These are phyloP conservation scores for Crotalaria pallida DNA, from an alignment of 306 rosid genomes.

Conservation along the genomic window DNA sequence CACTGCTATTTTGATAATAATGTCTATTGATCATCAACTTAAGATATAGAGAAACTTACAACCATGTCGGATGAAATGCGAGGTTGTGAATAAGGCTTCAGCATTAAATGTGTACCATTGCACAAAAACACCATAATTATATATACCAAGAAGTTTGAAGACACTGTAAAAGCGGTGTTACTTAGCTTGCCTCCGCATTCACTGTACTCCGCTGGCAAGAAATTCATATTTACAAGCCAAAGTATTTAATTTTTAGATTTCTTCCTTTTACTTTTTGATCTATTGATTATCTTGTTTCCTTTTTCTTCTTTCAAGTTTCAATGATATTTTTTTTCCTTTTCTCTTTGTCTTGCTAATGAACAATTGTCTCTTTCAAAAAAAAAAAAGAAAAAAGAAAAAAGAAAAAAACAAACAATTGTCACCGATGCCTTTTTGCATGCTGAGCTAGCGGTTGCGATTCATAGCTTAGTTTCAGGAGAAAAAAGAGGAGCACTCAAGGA, in stretches of 20 bases:
- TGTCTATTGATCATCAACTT: neutral
- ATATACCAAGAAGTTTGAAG: conserved; percentile 36
- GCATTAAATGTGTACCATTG: conserved; percentile 46
- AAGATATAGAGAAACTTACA: conserved; percentile 36
- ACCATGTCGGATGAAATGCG: conserved; percentile 62
- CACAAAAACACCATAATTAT: conserved; percentile 53
- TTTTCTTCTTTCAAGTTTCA: neutral
- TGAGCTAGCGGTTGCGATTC: conserved; percentile 35
- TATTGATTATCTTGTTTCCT: neutral
- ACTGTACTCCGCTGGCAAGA: neutral
- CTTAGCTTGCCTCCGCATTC: conserved; percentile 40
- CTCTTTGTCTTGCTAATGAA: conserved; percentile 9
- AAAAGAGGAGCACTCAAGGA: conserved; percentile 45
- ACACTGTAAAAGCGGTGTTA: conserved; percentile 23
- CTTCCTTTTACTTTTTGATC: neutral
- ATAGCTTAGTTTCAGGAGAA: conserved; percentile 56
- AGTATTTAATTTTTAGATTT: neutral
- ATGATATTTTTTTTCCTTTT: neutral
- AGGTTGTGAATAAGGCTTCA: conserved; percentile 64
- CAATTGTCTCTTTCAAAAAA: neutral
- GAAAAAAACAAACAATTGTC: too few species aligned
- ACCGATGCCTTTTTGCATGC: conserved; percentile 21
- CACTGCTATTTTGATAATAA: neutral
- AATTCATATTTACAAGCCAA: conserved; percentile 5
- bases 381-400: too few species aligned